Evolutionary conservation across 441 rosid genomes (phyloP).

Genomic region (Erodium trifolium): DNA sequence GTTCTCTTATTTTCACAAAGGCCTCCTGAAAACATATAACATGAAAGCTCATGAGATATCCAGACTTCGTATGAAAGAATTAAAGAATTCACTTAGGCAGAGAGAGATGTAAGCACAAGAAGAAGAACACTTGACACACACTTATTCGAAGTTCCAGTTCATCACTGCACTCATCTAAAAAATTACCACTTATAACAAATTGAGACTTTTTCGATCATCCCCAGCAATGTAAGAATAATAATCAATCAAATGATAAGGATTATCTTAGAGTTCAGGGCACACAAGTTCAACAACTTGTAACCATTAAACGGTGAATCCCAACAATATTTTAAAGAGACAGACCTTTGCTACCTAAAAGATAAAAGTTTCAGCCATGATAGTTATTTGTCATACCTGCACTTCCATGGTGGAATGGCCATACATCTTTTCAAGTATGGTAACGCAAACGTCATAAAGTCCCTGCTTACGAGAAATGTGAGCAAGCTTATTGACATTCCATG

Average conservation of each 20-base stretch:
- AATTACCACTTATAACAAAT: no score
- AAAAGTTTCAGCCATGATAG: neutral
- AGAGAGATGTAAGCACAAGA: neutral
- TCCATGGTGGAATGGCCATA: conserved; percentile 98
- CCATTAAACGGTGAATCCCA: neutral
- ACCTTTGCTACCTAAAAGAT: neutral
- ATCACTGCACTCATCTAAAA: no score
- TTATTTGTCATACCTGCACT: conserved; percentile 63
- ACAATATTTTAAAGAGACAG: neutral
- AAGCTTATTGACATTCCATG: conserved; percentile 98
- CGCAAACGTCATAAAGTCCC: conserved; percentile 91
- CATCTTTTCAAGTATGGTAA: conserved; percentile 87
- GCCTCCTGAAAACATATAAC: conserved; percentile 65
- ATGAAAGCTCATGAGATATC: conserved; percentile 21
- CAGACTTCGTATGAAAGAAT: neutral
- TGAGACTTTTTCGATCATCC: no score
- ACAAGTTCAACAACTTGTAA: no score
- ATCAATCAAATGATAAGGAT: neutral
- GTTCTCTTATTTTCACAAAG: conserved; percentile 93
- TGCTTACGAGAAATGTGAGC: conserved; percentile 95
- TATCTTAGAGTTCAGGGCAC: neutral
- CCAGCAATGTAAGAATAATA: no score
- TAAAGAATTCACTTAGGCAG: neutral
- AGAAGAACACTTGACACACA: neutral
- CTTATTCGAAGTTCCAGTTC: no score